Percentiles rank a stretch among this genome's conserved stretches.
Conservation (phyloP, 2,329 filamentous ascomycete genomes). For the Epichloe sp. region DNA sequence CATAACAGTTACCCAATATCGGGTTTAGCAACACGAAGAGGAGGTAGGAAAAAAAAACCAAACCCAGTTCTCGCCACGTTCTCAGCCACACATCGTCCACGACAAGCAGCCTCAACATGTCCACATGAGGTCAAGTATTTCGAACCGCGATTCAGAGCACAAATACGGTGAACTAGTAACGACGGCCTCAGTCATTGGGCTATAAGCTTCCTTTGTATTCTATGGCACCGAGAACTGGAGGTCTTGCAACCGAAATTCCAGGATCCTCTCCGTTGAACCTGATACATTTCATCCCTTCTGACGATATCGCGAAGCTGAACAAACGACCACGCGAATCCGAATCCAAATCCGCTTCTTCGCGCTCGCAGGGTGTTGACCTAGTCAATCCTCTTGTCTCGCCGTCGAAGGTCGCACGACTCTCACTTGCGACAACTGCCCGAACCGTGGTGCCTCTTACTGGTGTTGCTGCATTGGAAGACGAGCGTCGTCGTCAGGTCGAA, state of each 20-base stretch:
- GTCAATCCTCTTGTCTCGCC: constrained; percentile 33
- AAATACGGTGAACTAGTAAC: neutral
- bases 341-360: constrained; percentile 28
- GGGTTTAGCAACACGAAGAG: constrained; percentile 5
- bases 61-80: constrained; percentile 29
- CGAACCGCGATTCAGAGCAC: constrained; percentile 5
- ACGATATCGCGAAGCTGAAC: constrained; percentile 25
- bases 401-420: constrained; percentile 39
- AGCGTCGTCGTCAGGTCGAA: constrained; percentile 33
- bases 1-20: neutral
- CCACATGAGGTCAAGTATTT: constrained; percentile 14
- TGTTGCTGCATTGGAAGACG: constrained; percentile 41
- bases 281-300: constrained; percentile 22
- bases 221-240: constrained; percentile 43
- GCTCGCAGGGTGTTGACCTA: constrained; percentile 15
- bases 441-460: constrained; percentile 37
- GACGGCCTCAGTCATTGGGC: constrained; percentile 1
- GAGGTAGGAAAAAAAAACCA: constrained; percentile 10
- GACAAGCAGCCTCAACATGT: constrained; percentile 22
- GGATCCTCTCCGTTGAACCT: constrained; percentile 23
- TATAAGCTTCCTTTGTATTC: constrained; percentile 3
- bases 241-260: constrained; percentile 38
- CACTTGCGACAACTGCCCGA: constrained; percentile 26
- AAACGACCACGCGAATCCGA: constrained; percentile 37
- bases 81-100: constrained; percentile 28